A percentile compares a stretch with the other conserved stretches of the same genome.
These are phyloP conservation scores for Triadica sebifera DNA, from an alignment of 345 rosid species.

Conservation along the genomic window DNA sequence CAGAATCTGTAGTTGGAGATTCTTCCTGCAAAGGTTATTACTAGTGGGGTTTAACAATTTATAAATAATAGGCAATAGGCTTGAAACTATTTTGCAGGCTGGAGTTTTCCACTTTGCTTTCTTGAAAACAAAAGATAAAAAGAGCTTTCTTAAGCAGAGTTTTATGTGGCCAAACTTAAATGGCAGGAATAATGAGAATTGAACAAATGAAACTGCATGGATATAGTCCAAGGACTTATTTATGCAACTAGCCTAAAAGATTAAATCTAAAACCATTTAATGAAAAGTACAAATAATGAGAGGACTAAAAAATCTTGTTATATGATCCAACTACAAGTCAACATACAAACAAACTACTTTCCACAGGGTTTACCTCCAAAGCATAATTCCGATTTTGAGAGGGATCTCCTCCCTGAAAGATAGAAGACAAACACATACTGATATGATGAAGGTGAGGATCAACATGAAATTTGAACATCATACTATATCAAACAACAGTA, in stretches of 20 bases:
- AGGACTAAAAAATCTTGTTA: not conserved
- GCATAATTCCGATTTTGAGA: conserved; percentile 54
- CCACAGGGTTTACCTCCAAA: conserved; percentile 50
- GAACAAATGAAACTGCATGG: not conserved
- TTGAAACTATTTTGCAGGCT: no score
- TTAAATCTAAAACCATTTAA: not conserved
- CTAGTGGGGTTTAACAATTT: no score
- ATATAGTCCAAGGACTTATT: not conserved
- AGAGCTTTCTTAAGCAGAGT: no score
- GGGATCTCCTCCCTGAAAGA: conserved; percentile 74
- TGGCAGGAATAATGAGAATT: no score
- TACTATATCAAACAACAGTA: not conserved
- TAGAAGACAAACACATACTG: conserved; percentile 5
- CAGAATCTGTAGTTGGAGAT: no score
- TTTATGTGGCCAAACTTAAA: no score
- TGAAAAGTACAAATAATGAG: not conserved
- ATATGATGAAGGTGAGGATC: not conserved
- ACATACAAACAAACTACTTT: not conserved
- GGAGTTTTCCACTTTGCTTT: no score
- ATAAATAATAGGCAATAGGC: no score
- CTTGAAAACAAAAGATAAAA: no score
- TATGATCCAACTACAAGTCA: not conserved
- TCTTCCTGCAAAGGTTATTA: no score
- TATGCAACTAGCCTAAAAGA: not conserved
- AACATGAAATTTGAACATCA: not conserved